These are phyloP conservation scores for Kodamaea sp. DNA, from an alignment of 1,139 yeast species.

Conservation along the genomic window DNA sequence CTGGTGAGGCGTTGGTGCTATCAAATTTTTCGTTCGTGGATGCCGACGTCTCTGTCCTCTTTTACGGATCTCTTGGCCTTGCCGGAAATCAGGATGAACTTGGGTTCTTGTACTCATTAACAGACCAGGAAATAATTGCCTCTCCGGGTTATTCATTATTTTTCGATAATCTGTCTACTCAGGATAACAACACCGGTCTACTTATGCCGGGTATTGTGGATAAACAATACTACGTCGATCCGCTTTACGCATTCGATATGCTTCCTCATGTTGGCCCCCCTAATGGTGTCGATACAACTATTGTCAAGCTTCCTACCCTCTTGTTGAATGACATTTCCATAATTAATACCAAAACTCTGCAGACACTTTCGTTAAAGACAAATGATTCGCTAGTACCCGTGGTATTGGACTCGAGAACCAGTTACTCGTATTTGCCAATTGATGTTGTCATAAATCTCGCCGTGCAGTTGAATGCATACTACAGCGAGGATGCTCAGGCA, in stretches of 20 bases:
- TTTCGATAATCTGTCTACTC: conserved; percentile 27
- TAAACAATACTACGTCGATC: conserved; percentile 44
- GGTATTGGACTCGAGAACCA: conserved; percentile 58
- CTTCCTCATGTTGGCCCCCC: conserved; percentile 31
- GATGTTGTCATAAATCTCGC: conserved; percentile 65
- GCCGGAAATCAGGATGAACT: conserved; percentile 44
- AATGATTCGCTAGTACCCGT: conserved; percentile 50
- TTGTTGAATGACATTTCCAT: conserved; percentile 57
- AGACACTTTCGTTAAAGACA: conserved; percentile 32
- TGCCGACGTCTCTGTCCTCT: conserved; percentile 24
- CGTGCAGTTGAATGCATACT: conserved; percentile 72
- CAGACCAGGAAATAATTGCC: conserved; percentile 32
- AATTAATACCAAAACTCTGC: conserved; percentile 40
- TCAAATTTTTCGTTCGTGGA: conserved; percentile 31
- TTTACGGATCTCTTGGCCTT: conserved; percentile 51
- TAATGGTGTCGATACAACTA: neutral
- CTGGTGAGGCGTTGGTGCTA: conserved; percentile 13
- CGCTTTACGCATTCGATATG: conserved; percentile 48
- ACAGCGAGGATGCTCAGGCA: conserved; percentile 44
- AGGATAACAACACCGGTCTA: conserved; percentile 29
- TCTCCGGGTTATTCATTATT: conserved; percentile 59
- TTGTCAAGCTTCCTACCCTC: conserved; percentile 49
- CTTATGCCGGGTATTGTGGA: conserved; percentile 65
- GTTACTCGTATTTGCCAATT: conserved; percentile 59
- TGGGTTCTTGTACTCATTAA: conserved; percentile 45